These are phyloP conservation scores for Dimocarpus longan DNA, from an alignment of 345 rosid species.

Conservation along the genomic window DNA sequence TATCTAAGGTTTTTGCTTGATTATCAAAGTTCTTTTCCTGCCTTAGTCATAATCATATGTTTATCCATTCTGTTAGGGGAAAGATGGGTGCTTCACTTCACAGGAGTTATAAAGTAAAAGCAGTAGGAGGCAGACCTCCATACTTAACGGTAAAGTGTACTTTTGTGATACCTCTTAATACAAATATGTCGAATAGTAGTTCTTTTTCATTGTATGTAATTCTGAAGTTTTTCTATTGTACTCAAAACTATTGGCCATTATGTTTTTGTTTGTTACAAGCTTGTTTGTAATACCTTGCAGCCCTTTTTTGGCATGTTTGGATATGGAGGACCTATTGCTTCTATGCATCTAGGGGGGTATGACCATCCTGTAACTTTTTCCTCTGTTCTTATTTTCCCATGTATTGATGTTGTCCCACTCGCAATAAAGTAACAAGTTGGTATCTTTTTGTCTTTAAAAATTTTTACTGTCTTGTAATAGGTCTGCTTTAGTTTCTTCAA, in stretches of 20 bases:
- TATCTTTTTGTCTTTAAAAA: not conserved
- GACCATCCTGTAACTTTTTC: not conserved
- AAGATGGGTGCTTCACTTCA: slow-evolving; percentile 76
- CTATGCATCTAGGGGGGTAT: slow-evolving; percentile 66
- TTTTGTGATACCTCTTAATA: not conserved
- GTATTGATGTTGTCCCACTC: not conserved
- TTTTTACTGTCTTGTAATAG: slow-evolving; percentile 30
- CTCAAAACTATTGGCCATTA: not conserved
- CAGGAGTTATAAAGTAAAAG: slow-evolving; percentile 47
- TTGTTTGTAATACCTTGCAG: slow-evolving; percentile 30
- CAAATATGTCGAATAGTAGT: not conserved
- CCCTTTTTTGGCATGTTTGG: slow-evolving; percentile 70
- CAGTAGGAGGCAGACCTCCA: slow-evolving; percentile 69
- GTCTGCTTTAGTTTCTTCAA: slow-evolving; percentile 64
- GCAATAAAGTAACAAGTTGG: not conserved
- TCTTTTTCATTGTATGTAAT: not conserved
- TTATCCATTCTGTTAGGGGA: slow-evolving; percentile 54
- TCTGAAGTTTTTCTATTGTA: not conserved
- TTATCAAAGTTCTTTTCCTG: not conserved
- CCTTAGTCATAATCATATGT: not conserved
- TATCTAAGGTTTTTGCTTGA: not conserved
- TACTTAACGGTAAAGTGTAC: slow-evolving; percentile 54
- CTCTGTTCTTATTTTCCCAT: not conserved
- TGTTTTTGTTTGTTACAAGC: not conserved
- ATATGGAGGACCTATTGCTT: slow-evolving; percentile 61